Evolutionary conservation across 179 eudicot species (phyloP).

Genomic region (Heliamphora pulchella): DNA sequence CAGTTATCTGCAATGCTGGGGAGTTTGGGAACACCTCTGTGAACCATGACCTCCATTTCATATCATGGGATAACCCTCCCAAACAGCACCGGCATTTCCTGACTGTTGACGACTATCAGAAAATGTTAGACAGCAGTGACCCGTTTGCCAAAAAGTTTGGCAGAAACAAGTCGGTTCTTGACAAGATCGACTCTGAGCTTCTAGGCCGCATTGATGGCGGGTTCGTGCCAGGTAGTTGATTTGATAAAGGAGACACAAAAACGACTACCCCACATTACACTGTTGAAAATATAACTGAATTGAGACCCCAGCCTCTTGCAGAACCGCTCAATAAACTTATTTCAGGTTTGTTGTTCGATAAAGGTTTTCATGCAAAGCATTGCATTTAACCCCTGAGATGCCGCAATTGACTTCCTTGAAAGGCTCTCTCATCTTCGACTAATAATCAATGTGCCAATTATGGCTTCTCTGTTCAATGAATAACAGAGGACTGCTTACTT

Average conservation of each 20-base stretch:
- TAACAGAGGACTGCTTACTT: not conserved
- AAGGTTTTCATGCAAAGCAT: conserved; percentile 45
- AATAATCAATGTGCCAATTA: not conserved
- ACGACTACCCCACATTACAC: conserved; percentile 8
- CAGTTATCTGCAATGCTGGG: conserved; percentile 59
- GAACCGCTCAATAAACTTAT: conserved; percentile 45
- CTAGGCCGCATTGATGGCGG: conserved; percentile 35
- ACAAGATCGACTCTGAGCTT: conserved; percentile 56
- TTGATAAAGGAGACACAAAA: conserved; percentile 17
- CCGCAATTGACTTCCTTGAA: conserved; percentile 6
- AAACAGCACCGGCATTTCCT: conserved; percentile 67
- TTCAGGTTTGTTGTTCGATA: conserved; percentile 37
- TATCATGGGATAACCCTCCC: conserved; percentile 74
- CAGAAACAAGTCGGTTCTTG: conserved; percentile 32
- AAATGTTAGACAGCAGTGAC: conserved; percentile 53
- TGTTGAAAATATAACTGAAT: conserved; percentile 30
- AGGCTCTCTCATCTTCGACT: not conserved
- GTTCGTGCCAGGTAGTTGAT: conserved; percentile 61
- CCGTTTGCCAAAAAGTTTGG: conserved; percentile 65
- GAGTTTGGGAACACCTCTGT: conserved; percentile 59
- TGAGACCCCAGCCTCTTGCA: conserved; percentile 61
- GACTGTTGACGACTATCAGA: conserved; percentile 35
- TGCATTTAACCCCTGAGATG: conserved; percentile 30
- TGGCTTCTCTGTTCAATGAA: not conserved
- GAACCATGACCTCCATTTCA: conserved; percentile 64